Evolutionary conservation across 345 rosid genomes (phyloP).

Genomic region (Moricandia moricandioides): DNA sequence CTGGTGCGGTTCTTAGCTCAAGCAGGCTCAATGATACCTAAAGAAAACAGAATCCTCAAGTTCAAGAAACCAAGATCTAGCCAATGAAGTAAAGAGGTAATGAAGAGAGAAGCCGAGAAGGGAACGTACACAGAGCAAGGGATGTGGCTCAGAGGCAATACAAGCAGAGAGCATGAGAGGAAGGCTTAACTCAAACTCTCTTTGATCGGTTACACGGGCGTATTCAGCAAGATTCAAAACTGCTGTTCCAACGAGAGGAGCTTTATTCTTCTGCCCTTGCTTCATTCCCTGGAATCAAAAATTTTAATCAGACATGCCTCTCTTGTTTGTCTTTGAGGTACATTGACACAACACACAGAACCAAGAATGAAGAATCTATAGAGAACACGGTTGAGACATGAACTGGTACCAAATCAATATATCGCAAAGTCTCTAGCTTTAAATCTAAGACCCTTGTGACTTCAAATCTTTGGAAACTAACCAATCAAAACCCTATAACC

Average conservation of each 20-base stretch:
- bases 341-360: slow-evolving; percentile 20
- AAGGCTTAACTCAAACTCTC: slow-evolving; percentile 49
- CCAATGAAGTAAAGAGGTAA: neutral
- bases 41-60: neutral
- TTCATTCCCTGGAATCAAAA: slow-evolving; percentile 55
- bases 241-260: slow-evolving; percentile 53
- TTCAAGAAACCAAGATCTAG: neutral
- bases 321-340: neutral
- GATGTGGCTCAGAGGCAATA: slow-evolving; percentile 41
- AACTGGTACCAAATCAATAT: neutral
- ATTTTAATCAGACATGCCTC: neutral
- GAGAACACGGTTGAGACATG: neutral
- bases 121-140: slow-evolving; percentile 59
- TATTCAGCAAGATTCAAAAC: slow-evolving; percentile 63
- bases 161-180: slow-evolving; percentile 47
- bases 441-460: neutral
- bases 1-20: slow-evolving; percentile 73
- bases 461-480: neutral
- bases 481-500: neutral
- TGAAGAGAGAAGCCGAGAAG: slow-evolving; percentile 15
- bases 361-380: neutral
- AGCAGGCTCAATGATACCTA: slow-evolving; percentile 72
- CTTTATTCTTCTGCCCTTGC: slow-evolving; percentile 53
- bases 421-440: neutral
- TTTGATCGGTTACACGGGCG: slow-evolving; percentile 49